phyloP scores from a whole-genome alignment of 2,329 filamentous ascomycete species.

The Sporothrix mexicana region DNA sequence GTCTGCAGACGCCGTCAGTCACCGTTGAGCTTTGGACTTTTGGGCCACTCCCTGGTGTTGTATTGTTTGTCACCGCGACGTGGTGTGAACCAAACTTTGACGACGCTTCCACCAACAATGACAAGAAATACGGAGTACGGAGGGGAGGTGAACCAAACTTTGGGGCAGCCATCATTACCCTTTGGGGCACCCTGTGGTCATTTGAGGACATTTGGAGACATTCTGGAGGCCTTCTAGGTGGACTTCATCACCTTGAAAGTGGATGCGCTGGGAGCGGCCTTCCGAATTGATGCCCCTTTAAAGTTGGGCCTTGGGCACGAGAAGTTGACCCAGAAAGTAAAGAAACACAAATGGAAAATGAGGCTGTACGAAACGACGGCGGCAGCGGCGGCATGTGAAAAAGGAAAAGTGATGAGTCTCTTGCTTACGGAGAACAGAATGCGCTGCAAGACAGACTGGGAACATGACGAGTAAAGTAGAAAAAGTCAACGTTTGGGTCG shows the following conservation, averaged over 20 bases:
- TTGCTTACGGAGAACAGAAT: neutral
- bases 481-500: neutral
- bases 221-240: neutral
- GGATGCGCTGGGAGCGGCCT: neutral
- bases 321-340: neutral
- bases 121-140: neutral
- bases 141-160: neutral
- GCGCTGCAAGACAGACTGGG: neutral
- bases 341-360: no score
- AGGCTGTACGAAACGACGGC: neutral
- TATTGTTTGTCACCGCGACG: neutral
- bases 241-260: no score
- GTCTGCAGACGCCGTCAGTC: no score
- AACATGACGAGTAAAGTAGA: neutral
- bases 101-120: neutral
- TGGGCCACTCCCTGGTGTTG: no score
- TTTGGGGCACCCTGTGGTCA: slow-evolving; percentile 2
- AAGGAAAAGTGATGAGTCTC: neutral
- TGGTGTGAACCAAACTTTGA: slow-evolving; percentile 6
- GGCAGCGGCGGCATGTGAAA: neutral
- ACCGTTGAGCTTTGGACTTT: no score
- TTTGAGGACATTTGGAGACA: neutral
- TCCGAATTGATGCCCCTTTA: slow-evolving; percentile 8
- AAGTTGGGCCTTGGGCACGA: neutral
- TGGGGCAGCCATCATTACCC: neutral